phyloP scores from a whole-genome alignment of 352 stramenopile genomes.

The Phytophthora crassamura region DNA sequence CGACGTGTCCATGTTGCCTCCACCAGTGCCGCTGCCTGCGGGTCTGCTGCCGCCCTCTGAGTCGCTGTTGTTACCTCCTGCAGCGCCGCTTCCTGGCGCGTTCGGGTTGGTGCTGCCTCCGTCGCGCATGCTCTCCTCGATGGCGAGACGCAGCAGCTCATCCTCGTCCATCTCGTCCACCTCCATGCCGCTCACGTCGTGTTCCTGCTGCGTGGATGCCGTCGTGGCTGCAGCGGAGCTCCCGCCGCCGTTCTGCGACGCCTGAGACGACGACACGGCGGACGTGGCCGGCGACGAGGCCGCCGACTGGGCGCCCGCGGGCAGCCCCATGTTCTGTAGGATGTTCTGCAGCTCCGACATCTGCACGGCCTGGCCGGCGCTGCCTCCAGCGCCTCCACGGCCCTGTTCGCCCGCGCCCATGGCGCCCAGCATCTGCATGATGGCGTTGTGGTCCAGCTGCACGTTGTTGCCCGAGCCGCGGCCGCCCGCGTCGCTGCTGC shows the following conservation, averaged over 20 bases:
- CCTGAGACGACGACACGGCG: slow-evolving; percentile 78
- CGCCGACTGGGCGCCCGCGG: slow-evolving; percentile 62
- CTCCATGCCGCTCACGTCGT: slow-evolving; percentile 84
- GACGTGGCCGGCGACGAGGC: slow-evolving; percentile 79
- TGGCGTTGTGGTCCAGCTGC: slow-evolving; percentile 90
- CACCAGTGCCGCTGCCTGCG: slow-evolving; percentile 38
- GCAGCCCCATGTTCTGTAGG: slow-evolving; percentile 88
- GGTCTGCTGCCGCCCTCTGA: slow-evolving; percentile 39
- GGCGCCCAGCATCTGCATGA: slow-evolving; percentile 92
- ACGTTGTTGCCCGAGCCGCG: slow-evolving; percentile 58
- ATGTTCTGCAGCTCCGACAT: slow-evolving; percentile 91
- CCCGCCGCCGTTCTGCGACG: slow-evolving; percentile 67
- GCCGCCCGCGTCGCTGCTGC: slow-evolving; percentile 34
- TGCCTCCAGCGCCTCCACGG: slow-evolving; percentile 43
- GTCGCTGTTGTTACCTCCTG: slow-evolving; percentile 56
- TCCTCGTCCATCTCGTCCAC: slow-evolving; percentile 90
- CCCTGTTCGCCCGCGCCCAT: slow-evolving; percentile 80
- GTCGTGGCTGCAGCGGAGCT: slow-evolving; percentile 77
- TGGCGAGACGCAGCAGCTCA: slow-evolving; percentile 83
- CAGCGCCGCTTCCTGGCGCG: slow-evolving; percentile 16
- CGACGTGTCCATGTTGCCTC: slow-evolving; percentile 54
- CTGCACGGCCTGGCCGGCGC: slow-evolving; percentile 61
- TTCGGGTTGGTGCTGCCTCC: slow-evolving; percentile 52
- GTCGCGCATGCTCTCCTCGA: slow-evolving; percentile 90
- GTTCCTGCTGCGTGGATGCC: slow-evolving; percentile 73